Evolutionary conservation across 1,284 basidiomycete genomes (phyloP).

Genomic region (Malassezia caprae): DNA sequence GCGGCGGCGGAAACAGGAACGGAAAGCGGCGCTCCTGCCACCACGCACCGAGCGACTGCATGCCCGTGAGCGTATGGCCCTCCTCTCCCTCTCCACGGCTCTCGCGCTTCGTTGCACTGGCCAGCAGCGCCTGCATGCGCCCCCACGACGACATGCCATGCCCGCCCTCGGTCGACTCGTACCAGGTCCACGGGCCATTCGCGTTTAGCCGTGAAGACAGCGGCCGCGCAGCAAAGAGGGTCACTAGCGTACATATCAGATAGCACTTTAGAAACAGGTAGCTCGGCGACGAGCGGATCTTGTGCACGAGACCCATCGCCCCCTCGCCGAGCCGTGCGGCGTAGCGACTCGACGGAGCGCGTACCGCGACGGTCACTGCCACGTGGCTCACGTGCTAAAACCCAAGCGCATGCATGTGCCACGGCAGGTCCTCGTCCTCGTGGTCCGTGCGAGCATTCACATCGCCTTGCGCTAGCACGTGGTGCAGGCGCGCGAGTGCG

Average conservation of each 20-base stretch:
- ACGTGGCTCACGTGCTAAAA: conserved; percentile 8
- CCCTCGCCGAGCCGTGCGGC: background rate
- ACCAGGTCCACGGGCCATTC: conserved; percentile 15
- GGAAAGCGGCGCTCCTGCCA: conserved; percentile 17
- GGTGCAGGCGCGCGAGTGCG: background rate
- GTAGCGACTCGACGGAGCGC: background rate
- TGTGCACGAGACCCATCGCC: conserved; percentile 8
- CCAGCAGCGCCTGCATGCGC: conserved; percentile 11
- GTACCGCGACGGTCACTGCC: too few species aligned
- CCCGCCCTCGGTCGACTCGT: conserved; percentile 14
- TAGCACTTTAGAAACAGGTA: conserved; percentile 45
- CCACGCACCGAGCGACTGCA: conserved; percentile 5
- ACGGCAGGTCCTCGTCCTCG: conserved; percentile 17
- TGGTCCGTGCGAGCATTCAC: conserved; percentile 2
- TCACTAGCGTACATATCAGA: conserved; percentile 35
- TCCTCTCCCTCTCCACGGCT: background rate
- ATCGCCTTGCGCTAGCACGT: background rate
- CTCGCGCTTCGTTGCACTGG: conserved; percentile 7
- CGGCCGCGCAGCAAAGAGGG: conserved; percentile 36
- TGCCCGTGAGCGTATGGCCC: background rate
- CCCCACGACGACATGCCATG: conserved; percentile 12
- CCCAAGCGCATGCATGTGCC: conserved; percentile 12
- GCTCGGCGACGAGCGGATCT: conserved; percentile 30
- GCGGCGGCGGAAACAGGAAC: conserved; percentile 24
- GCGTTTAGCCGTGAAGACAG: conserved; percentile 28